Evolutionary conservation across 495 filamentous ascomycete genomes (phyloP).

Genomic region (Tuber microsphaerosporum): DNA sequence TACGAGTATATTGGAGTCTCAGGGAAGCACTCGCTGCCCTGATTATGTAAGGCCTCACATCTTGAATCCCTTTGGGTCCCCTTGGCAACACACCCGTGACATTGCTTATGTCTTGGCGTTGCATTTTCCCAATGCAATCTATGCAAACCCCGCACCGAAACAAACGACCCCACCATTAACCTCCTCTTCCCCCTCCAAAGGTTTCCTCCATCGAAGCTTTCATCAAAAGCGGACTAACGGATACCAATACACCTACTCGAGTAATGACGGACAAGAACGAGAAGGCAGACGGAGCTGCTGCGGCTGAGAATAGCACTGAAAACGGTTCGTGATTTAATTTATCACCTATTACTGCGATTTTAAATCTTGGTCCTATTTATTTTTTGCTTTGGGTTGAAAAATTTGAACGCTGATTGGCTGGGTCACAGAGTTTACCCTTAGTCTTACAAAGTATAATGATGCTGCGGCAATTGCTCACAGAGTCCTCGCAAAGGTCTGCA

Average conservation of each 20-base stretch:
- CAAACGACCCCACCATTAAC: slow-evolving; percentile 3
- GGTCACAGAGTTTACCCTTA: slow-evolving; percentile 69
- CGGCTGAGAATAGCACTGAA: neutral
- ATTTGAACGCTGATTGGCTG: slow-evolving; percentile 18
- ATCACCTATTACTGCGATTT: neutral
- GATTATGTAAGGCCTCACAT: too few relatives aligned
- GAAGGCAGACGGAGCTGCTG: neutral
- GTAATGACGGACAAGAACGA: slow-evolving; percentile 1
- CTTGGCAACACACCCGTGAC: too few relatives aligned
- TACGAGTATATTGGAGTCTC: too few relatives aligned
- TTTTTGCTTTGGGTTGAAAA: slow-evolving; percentile 5
- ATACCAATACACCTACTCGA: neutral
- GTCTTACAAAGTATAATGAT: slow-evolving; percentile 96
- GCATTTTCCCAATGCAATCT: too few relatives aligned
- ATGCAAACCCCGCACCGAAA: slow-evolving; percentile 1
- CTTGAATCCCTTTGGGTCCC: too few relatives aligned
- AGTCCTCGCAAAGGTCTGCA: slow-evolving; percentile 75
- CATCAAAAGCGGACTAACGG: neutral
- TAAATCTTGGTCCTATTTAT: neutral
- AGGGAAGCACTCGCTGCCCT: too few relatives aligned
- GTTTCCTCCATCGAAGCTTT: neutral
- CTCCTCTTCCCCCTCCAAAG: neutral
- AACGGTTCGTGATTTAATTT: neutral
- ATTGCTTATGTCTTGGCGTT: too few relatives aligned
- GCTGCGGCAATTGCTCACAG: slow-evolving; percentile 90